phyloP scores from a whole-genome alignment of 2,329 filamentous ascomycete species.

The Bipolaris oryzae region DNA sequence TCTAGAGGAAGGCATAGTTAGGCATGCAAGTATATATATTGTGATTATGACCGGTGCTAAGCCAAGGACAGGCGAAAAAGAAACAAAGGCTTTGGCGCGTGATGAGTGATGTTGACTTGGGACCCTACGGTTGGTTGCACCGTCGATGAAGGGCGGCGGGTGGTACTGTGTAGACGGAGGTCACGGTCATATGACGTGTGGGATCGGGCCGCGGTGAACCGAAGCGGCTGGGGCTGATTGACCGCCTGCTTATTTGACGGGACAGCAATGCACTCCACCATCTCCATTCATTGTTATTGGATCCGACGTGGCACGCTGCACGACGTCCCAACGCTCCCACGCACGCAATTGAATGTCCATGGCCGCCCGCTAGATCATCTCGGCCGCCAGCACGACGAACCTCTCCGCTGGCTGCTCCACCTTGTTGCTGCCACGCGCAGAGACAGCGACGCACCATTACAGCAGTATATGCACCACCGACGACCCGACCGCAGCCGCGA shows the following conservation, averaged over 20 bases:
- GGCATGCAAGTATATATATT: not conserved
- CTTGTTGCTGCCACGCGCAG: slow-evolving; percentile 11
- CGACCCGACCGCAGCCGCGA: slow-evolving; percentile 17
- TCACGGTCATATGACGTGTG: slow-evolving; percentile 19
- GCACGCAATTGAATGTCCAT: slow-evolving; percentile 41
- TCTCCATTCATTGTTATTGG: slow-evolving; percentile 39
- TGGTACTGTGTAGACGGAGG: slow-evolving; percentile 5
- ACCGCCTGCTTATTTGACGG: slow-evolving; percentile 36
- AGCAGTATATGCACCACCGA: slow-evolving; percentile 15
- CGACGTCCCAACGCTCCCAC: slow-evolving; percentile 28
- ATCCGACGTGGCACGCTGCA: slow-evolving; percentile 42
- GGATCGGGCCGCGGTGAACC: slow-evolving; percentile 36
- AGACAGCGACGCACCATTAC: slow-evolving; percentile 10
- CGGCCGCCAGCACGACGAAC: slow-evolving; percentile 22
- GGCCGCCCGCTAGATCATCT: slow-evolving; percentile 25
- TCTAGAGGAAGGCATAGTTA: not conserved
- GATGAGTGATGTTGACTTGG: not conserved
- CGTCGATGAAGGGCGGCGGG: not conserved
- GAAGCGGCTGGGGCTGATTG: slow-evolving; percentile 33
- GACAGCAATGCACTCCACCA: slow-evolving; percentile 31
- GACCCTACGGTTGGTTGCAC: too few relatives aligned
- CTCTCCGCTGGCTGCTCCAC: slow-evolving; percentile 16
- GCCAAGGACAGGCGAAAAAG: not conserved
- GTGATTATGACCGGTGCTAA: not conserved
- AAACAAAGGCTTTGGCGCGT: not conserved